These are phyloP conservation scores for Dactylellina haptotyla DNA, from an alignment of 2,329 filamentous ascomycete genomes.

Conservation along the genomic window DNA sequence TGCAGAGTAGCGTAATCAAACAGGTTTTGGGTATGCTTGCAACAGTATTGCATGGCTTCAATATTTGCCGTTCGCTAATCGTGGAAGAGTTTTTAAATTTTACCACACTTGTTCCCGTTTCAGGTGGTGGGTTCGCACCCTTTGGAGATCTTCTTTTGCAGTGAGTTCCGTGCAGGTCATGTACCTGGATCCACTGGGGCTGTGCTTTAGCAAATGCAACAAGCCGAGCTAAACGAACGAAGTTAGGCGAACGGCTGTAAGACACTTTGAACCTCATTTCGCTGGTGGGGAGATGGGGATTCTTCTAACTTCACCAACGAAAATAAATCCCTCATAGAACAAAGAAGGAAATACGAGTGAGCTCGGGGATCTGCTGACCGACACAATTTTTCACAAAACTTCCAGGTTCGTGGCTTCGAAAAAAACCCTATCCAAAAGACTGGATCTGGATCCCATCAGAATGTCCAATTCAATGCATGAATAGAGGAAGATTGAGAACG, in stretches of 20 bases:
- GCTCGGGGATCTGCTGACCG: too few species aligned
- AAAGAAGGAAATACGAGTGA: not conserved
- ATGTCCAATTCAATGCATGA: not conserved
- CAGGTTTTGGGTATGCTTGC: constrained; percentile 25
- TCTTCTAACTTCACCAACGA: not conserved
- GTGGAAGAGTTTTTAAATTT: constrained; percentile 22
- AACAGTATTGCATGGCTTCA: not conserved
- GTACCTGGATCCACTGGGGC: constrained; percentile 50
- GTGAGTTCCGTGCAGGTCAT: constrained; percentile 22
- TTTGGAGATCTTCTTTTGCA: constrained; percentile 13
- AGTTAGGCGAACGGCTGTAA: constrained; percentile 2
- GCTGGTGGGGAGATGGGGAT: not conserved
- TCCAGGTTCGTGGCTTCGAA: too few species aligned
- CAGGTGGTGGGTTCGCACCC: constrained; percentile 3
- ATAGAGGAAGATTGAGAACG: not conserved
- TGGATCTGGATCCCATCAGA: too few species aligned
- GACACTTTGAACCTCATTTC: not conserved
- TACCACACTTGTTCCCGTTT: not conserved
- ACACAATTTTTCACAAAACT: too few species aligned
- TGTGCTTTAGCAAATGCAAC: constrained; percentile 18
- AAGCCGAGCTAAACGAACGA: constrained; percentile 10
- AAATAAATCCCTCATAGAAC: constrained; percentile 45
- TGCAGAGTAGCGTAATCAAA: constrained; percentile 17
- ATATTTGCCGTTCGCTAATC: constrained; percentile 44
- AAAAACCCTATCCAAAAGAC: too few species aligned